phyloP scores from a whole-genome alignment of 768 basidiomycete species.

The Leccinum incarnatum region DNA sequence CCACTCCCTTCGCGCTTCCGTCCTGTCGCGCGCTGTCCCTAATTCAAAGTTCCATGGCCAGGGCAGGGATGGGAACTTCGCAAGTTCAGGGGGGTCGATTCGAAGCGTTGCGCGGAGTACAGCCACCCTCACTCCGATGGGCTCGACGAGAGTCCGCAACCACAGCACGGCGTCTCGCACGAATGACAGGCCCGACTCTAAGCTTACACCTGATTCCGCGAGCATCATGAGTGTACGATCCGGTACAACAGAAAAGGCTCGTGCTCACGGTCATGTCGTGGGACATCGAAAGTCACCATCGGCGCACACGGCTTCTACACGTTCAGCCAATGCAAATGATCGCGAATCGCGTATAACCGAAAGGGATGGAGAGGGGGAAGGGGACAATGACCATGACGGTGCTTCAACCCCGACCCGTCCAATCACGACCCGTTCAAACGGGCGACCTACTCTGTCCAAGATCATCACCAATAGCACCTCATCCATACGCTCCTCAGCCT shows the following conservation, averaged over 20 bases:
- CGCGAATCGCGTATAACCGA: neutral
- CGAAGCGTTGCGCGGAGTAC: conserved; percentile 47
- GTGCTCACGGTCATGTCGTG: conserved; percentile 11
- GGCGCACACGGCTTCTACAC: conserved; percentile 6
- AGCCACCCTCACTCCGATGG: conserved; percentile 17
- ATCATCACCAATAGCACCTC: conserved; percentile 26
- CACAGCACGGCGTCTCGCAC: conserved; percentile 26
- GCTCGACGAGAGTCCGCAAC: conserved; percentile 21
- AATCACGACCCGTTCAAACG: conserved; percentile 12
- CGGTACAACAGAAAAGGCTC: conserved; percentile 24
- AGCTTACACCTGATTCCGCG: conserved; percentile 54
- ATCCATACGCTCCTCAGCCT: conserved; percentile 21
- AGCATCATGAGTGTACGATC: conserved; percentile 27
- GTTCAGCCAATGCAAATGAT: neutral
- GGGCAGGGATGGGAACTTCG: conserved; percentile 21
- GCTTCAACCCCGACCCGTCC: conserved; percentile 17
- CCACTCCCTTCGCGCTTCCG: conserved; percentile 46
- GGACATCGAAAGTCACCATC: conserved; percentile 27
- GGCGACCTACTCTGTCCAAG: conserved; percentile 26
- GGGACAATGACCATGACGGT: conserved; percentile 11
- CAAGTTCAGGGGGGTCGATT: conserved; percentile 39
- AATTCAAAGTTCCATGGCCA: conserved; percentile 19
- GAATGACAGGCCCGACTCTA: conserved; percentile 64
- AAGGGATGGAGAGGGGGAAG: conserved; percentile 6
- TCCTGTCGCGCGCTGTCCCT: conserved; percentile 36